A percentile compares a stretch with the other conserved stretches of the same genome.
Conservation (phyloP, 2,329 filamentous ascomycete species). For the Phoma sp. region DNA sequence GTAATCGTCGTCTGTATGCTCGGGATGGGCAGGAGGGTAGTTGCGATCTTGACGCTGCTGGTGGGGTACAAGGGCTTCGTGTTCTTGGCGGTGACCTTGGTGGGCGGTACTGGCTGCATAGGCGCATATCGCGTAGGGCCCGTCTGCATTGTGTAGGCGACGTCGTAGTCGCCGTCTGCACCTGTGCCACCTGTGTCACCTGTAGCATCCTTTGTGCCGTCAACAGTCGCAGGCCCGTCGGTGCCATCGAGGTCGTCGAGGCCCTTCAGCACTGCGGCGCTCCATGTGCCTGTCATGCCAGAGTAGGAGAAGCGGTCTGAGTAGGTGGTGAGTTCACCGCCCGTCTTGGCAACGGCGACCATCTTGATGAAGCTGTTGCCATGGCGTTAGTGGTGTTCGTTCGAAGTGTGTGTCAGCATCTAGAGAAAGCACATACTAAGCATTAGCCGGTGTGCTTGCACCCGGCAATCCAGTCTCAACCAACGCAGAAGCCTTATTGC, state of each 20-base stretch:
- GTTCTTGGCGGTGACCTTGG: slow-evolving; percentile 62
- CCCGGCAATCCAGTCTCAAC: slow-evolving; percentile 34
- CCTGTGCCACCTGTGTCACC: slow-evolving; percentile 24
- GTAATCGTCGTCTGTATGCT: slow-evolving; percentile 60
- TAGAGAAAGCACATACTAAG: slow-evolving; percentile 56
- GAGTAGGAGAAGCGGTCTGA: slow-evolving; percentile 69
- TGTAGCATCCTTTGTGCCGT: slow-evolving; percentile 30
- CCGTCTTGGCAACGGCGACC: slow-evolving; percentile 60
- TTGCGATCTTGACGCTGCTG: slow-evolving; percentile 61
- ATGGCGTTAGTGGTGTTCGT: slow-evolving; percentile 10
- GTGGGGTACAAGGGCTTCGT: slow-evolving; percentile 61
- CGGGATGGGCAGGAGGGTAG: slow-evolving; percentile 54
- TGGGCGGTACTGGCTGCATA: slow-evolving; percentile 65
- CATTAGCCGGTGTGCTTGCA: slow-evolving; percentile 54
- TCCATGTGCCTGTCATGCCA: slow-evolving; percentile 68
- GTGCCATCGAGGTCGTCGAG: slow-evolving; percentile 34
- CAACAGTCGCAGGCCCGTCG: slow-evolving; percentile 34
- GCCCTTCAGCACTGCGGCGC: slow-evolving; percentile 52
- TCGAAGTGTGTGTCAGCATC: no score
- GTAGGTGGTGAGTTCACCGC: slow-evolving; percentile 64
- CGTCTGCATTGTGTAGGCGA: slow-evolving; percentile 64
- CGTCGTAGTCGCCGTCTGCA: slow-evolving; percentile 42
- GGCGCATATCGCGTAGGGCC: slow-evolving; percentile 66
- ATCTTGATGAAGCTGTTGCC: slow-evolving; percentile 52
- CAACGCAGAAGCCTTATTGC: slow-evolving; percentile 47